A percentile compares a stretch with the other conserved stretches of the same genome.
Conservation (phyloP, 306 rosid species). For the Cucurbita moschata region DNA sequence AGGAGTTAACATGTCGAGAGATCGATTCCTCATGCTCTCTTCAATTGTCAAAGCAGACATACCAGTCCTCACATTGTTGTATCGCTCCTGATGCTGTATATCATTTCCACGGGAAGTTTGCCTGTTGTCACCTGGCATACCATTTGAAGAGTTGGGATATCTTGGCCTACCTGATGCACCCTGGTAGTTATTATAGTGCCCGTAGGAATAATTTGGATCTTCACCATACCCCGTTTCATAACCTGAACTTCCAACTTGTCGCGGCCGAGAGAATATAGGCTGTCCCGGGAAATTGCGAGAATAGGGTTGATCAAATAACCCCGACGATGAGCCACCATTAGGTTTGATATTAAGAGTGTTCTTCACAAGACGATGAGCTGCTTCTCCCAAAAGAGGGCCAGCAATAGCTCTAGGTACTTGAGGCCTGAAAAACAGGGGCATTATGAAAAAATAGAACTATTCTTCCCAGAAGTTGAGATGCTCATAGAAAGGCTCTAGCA, state of each 20-base stretch:
- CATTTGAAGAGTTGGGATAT: slow-evolving; percentile 39
- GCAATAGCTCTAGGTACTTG: slow-evolving; percentile 74
- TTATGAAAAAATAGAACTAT: background rate
- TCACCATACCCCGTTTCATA: slow-evolving; percentile 51
- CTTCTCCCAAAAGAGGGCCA: slow-evolving; percentile 82
- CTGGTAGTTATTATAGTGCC: slow-evolving; percentile 38
- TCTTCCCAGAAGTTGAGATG: background rate
- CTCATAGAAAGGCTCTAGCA: background rate
- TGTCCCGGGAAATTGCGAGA: slow-evolving; percentile 23
- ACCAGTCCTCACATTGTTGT: slow-evolving; percentile 14
- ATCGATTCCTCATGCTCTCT: slow-evolving; percentile 8
- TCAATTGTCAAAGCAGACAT: slow-evolving; percentile 16
- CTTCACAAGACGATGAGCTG: slow-evolving; percentile 90
- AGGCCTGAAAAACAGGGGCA: slow-evolving; percentile 30
- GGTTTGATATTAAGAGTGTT: slow-evolving; percentile 51
- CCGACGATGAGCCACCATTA: slow-evolving; percentile 35
- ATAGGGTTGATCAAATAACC: slow-evolving; percentile 38
- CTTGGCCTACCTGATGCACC: slow-evolving; percentile 44
- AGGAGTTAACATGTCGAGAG: slow-evolving; percentile 2
- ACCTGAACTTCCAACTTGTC: slow-evolving; percentile 58
- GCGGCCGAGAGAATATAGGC: slow-evolving; percentile 28
- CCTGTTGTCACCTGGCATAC: slow-evolving; percentile 41
- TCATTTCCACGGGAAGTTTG: slow-evolving; percentile 25
- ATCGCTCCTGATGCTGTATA: slow-evolving; percentile 17
- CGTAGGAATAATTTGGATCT: slow-evolving; percentile 34